Evolutionary conservation across 768 basidiomycete genomes (phyloP).

Genomic region (Amyloporia xantha): DNA sequence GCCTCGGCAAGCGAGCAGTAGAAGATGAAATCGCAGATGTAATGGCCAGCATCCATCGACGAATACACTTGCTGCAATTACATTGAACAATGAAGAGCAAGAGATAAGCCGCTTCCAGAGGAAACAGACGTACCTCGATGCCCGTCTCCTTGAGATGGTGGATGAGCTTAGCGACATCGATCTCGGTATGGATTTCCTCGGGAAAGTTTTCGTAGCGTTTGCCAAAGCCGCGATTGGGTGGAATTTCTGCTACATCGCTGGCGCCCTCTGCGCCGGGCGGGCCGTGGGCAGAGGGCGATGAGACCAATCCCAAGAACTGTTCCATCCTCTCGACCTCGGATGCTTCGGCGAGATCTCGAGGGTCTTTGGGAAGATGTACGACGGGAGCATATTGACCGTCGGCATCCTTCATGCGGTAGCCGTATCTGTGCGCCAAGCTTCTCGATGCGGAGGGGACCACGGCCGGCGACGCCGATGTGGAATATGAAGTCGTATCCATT

Average conservation of each 20-base stretch:
- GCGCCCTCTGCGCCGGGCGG: constrained; percentile 7
- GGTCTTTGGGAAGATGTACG: constrained; percentile 28
- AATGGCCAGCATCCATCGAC: constrained; percentile 73
- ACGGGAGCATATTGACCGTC: constrained; percentile 48
- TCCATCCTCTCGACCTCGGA: constrained; percentile 29
- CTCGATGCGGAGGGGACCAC: constrained; percentile 60
- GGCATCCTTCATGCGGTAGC: constrained; percentile 65
- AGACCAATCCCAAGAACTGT: constrained; percentile 34
- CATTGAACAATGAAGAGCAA: constrained; percentile 1
- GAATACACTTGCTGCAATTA: constrained; percentile 53
- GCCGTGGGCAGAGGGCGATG: constrained; percentile 4
- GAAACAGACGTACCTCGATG: constrained; percentile 32
- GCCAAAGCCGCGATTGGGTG: constrained; percentile 23
- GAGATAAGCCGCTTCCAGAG: neutral
- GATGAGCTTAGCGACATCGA: constrained; percentile 54
- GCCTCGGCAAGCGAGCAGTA: constrained; percentile 72
- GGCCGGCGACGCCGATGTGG: constrained; percentile 62
- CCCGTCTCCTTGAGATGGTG: constrained; percentile 46
- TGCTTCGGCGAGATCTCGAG: constrained; percentile 33
- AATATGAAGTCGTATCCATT: constrained; percentile 64
- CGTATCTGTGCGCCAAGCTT: constrained; percentile 55
- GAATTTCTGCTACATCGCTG: constrained; percentile 10
- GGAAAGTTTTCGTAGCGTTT: constrained; percentile 46
- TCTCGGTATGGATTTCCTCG: constrained; percentile 52
- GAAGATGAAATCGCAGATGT: constrained; percentile 70